phyloP scores from a whole-genome alignment of 345 rosid species.

The Excoecaria cochinchinensis region DNA sequence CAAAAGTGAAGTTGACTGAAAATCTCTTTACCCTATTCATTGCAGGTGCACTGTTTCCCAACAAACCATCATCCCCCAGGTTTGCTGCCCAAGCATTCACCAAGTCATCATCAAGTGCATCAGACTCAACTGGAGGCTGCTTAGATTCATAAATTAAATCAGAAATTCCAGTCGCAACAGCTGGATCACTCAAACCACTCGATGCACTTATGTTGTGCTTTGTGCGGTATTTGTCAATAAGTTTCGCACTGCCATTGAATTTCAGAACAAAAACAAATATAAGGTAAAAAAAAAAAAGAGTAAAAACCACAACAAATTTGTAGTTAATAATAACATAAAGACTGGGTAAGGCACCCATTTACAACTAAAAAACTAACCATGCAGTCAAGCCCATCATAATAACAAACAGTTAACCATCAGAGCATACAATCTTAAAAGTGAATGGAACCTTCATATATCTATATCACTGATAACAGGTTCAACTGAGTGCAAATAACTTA shows the following conservation, averaged over 20 bases:
- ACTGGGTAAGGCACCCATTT: not conserved
- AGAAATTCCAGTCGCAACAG: constrained; percentile 95
- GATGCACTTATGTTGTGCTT: constrained; percentile 89
- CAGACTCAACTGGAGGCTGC: constrained; percentile 66
- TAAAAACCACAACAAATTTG: constrained; percentile 1
- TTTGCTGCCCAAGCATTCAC: constrained; percentile 99
- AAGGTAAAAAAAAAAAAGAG: not conserved
- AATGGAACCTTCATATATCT: too few species aligned
- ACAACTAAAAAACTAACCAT: not conserved
- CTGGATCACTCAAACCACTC: constrained; percentile 78
- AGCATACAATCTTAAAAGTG: too few species aligned
- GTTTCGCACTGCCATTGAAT: constrained; percentile 66
- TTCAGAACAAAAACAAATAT: constrained; percentile 5
- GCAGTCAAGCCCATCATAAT: not conserved
- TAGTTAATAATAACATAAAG: not conserved
- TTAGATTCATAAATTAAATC: constrained; percentile 84
- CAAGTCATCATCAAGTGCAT: constrained; percentile 87
- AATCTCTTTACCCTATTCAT: constrained; percentile 70
- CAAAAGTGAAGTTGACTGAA: not conserved
- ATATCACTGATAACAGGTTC: too few species aligned
- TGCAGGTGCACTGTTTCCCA: constrained; percentile 87
- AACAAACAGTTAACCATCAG: not conserved
- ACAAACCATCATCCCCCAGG: constrained; percentile 90
- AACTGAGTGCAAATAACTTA: too few species aligned
- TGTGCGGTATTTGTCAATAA: constrained; percentile 75